These are phyloP conservation scores for Colletotrichum karsti DNA, from an alignment of 2,329 filamentous ascomycete genomes.

Conservation along the genomic window DNA sequence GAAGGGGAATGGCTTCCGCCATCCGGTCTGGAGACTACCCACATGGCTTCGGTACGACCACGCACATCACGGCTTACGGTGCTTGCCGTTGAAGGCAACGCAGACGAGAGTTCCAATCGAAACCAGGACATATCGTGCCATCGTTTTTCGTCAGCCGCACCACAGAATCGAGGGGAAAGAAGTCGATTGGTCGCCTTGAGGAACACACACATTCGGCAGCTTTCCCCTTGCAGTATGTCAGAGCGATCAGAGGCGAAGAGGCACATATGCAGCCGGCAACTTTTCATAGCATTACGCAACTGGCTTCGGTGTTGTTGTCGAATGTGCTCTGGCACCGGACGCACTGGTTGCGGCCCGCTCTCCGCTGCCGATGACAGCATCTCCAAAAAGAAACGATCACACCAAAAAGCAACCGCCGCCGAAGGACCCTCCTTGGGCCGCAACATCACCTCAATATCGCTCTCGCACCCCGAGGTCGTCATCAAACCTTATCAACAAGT, in stretches of 20 bases:
- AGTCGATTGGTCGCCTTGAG: background rate
- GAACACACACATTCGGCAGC: background rate
- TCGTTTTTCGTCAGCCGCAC: conserved; percentile 12
- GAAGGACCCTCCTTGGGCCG: background rate
- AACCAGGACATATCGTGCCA: conserved; percentile 1
- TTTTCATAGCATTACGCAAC: background rate
- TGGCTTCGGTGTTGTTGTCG: background rate
- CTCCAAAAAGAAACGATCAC: background rate
- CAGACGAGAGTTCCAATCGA: background rate
- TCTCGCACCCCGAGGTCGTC: background rate
- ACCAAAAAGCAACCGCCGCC: background rate
- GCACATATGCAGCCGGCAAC: background rate
- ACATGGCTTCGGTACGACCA: conserved; percentile 23
- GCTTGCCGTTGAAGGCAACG: background rate
- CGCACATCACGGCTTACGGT: background rate
- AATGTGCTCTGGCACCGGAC: background rate
- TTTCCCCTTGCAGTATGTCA: background rate
- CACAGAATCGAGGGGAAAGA: background rate
- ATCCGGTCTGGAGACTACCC: conserved; percentile 14
- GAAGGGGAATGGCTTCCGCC: conserved; percentile 6
- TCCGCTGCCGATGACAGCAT: background rate
- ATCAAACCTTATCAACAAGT: conserved; percentile 16
- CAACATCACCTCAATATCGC: background rate
- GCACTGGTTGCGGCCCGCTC: background rate
- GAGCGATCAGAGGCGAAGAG: background rate